Base-by-base conservation (phyloP, 2,329 filamentous ascomycete species). In the Curvularia hawaiiensis region DNA sequence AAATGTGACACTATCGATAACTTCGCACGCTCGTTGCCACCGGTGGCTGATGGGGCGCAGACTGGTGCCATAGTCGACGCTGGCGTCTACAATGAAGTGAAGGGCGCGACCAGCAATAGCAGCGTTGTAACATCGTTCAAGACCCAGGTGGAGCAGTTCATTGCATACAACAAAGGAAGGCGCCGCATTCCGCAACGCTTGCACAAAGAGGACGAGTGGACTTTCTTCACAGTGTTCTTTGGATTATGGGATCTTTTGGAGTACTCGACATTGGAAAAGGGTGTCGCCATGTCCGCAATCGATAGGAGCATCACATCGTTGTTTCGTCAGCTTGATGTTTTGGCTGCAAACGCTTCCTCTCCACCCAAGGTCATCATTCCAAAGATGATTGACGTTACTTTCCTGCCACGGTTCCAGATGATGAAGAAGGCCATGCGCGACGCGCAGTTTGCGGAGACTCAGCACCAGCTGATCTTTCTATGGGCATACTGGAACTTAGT, bases 171-270 rank as follows among this genome's bases (percentile, higher is more conserved):
- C 44, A 63, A 65, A 51, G 59, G 59, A n/a, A 55, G 54, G 49
- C 47, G 54, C 16, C 52, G 52, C 35, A 63, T 72, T 18, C 58
- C 67, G 7, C 54, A 63, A 49, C 56, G 62, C 11, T 61, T 69
- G 39, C 57, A 60, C 18, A 60, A 59, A 48, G 50, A 59, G 12
- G 64, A 73, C 31, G 64, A 73, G 48, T 69, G 67, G 67, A 75
- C 69, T 24, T 52, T 75, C 33, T 76, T 76, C 56, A 75, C 75
- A 10, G 66, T 77, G 16, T 71, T 71, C 39, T 75, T 77, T 49
- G 75, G 75, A 14, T 63, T 73, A 20, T 76, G 72, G 70, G 75
- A 77, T 48, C 54, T 77, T 24, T 60, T 74, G 60, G 68, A 73
- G 46, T 77, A 72, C 51, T 66, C 70, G 2, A 45, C 53, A 2